Percentiles rank a stretch among this genome's conserved stretches.
phyloP scores from a whole-genome alignment of 306 rosid genomes.

The Pyrus communis region DNA sequence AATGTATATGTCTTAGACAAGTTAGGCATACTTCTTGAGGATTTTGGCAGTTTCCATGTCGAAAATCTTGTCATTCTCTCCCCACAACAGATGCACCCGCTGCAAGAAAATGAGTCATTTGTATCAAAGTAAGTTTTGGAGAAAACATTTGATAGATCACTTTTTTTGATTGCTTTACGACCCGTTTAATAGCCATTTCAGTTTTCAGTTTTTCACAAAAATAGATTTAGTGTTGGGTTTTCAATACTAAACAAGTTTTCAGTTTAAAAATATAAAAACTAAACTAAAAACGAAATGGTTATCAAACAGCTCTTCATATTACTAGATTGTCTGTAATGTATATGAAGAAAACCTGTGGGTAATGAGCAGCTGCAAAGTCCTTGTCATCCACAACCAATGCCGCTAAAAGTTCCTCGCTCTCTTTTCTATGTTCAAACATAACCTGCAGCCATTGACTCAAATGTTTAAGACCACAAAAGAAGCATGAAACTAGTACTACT shows the following conservation, averaged over 20 bases:
- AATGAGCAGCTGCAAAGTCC: not conserved
- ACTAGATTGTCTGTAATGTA: too few relatives aligned
- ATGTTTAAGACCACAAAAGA: not conserved
- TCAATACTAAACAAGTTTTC: too few relatives aligned
- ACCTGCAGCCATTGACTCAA: constrained; percentile 10
- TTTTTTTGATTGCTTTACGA: too few relatives aligned
- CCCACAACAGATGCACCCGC: constrained; percentile 22
- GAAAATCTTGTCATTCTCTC: constrained; percentile 23
- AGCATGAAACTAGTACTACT: too few relatives aligned
- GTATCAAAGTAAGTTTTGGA: not conserved
- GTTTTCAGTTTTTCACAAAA: too few relatives aligned
- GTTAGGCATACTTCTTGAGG: constrained; percentile 1
- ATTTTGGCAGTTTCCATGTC: constrained; percentile 8
- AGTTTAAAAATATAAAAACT: too few relatives aligned
- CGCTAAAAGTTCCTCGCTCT: constrained; percentile 24
- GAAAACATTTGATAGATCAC: not conserved
- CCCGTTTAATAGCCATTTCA: too few relatives aligned
- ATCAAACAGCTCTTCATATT: too few relatives aligned
- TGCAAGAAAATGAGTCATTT: not conserved
- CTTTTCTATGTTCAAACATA: constrained; percentile 24
- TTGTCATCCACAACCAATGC: constrained; percentile 20
- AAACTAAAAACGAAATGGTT: too few relatives aligned
- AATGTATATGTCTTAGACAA: not conserved
- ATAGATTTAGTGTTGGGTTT: too few relatives aligned
- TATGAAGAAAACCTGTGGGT: constrained; percentile 18